Conservation (phyloP, 2,329 filamentous ascomycete species). For the Phoma sp. region DNA sequence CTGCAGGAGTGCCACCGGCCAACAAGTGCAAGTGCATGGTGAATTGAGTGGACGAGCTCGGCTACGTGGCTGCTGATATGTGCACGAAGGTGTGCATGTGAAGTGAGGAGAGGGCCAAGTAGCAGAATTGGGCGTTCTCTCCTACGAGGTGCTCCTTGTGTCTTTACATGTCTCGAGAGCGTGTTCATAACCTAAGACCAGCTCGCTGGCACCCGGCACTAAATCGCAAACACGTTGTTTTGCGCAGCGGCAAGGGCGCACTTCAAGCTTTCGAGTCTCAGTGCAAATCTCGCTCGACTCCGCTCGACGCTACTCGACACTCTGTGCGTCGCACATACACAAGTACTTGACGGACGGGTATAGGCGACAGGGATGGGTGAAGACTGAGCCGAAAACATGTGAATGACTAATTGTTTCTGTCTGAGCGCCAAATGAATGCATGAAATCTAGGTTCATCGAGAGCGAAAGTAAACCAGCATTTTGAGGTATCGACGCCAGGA, state of each 20-base stretch:
- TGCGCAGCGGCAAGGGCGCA: conserved; percentile 12
- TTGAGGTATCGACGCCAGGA: conserved; percentile 6
- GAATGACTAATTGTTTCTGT: conserved; percentile 18
- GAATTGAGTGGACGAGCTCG: not conserved
- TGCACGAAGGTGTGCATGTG: conserved; percentile 8
- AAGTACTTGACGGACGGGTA: not conserved
- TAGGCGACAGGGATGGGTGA: not conserved
- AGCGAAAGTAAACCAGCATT: conserved; percentile 9
- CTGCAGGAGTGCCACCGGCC: conserved; percentile 10
- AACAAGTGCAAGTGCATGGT: not conserved
- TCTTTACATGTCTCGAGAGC: conserved; percentile 6
- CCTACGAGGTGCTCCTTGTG: not conserved
- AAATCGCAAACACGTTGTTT: conserved; percentile 13
- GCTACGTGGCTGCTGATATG: conserved; percentile 15
- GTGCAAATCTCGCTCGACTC: not conserved
- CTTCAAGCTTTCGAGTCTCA: conserved; percentile 1
- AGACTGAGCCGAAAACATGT: not conserved
- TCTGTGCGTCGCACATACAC: conserved; percentile 1
- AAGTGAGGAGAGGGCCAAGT: conserved; percentile 5
- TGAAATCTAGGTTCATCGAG: conserved; percentile 12
- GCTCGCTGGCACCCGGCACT: not conserved
- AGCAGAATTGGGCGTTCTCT: conserved; percentile 1
- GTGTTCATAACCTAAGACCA: conserved; percentile 6
- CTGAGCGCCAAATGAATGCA: conserved; percentile 18
- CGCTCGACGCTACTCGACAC: not conserved